Conservation (phyloP, 352 stramenopile genomes). For the Globisporangium takayamanum region DNA sequence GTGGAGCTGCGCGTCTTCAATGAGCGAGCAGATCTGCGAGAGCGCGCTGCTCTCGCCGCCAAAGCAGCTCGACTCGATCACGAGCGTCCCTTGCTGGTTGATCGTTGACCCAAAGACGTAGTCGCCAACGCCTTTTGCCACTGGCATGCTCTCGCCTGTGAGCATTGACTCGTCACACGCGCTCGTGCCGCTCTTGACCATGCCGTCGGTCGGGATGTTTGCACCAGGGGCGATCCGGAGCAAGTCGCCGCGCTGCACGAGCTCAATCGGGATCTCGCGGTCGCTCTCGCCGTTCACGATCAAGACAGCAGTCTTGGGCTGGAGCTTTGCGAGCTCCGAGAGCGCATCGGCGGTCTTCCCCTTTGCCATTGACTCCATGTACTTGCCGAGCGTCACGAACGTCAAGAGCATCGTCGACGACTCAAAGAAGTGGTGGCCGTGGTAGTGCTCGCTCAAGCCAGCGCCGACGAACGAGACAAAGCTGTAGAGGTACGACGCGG, state of each 20-base stretch:
- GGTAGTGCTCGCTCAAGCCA: constrained; percentile 46
- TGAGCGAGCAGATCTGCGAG: constrained; percentile 75
- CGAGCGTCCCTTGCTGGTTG: constrained; percentile 75
- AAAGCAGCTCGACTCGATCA: constrained; percentile 82
- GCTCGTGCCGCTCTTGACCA: constrained; percentile 64
- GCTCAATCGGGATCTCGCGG: constrained; percentile 69
- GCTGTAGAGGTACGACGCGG: constrained; percentile 85
- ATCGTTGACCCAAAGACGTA: constrained; percentile 84
- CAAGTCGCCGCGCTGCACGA: constrained; percentile 78
- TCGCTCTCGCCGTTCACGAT: constrained; percentile 45
- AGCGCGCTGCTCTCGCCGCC: constrained; percentile 61
- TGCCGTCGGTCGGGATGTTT: constrained; percentile 78
- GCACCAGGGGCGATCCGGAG: constrained; percentile 64
- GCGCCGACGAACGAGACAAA: constrained; percentile 73
- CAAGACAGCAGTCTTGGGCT: constrained; percentile 73
- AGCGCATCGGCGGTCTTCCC: constrained; percentile 76
- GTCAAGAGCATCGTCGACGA: constrained; percentile 82
- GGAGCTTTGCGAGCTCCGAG: constrained; percentile 62
- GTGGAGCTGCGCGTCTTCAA: constrained; percentile 82
- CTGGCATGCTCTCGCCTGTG: constrained; percentile 85
- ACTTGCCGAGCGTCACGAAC: constrained; percentile 85
- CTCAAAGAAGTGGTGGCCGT: constrained; percentile 86
- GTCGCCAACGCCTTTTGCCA: constrained; percentile 68
- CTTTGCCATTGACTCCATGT: constrained; percentile 86
- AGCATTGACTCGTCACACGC: constrained; percentile 78